A percentile compares a stretch with the other conserved stretches of the same genome.
phyloP scores from a whole-genome alignment of 768 basidiomycete genomes.

The Kwoniella pini region DNA sequence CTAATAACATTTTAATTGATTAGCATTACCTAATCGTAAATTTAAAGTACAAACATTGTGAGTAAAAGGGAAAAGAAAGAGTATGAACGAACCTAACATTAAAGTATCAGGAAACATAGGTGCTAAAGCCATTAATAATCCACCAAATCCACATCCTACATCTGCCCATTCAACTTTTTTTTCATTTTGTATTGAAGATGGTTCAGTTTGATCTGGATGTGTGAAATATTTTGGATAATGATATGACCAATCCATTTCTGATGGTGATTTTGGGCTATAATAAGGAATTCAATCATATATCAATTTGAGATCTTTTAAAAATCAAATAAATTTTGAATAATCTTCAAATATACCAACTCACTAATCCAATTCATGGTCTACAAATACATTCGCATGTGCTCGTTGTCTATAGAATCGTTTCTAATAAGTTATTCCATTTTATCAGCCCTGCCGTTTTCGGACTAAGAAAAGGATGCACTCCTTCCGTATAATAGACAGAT shows the following conservation, averaged over 20 bases:
- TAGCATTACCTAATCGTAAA: too few species aligned
- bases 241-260: constrained; percentile 72
- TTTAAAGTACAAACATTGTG: too few species aligned
- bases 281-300: too few species aligned
- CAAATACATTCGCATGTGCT: constrained; percentile 61
- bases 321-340: too few species aligned
- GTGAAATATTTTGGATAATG: constrained; percentile 75
- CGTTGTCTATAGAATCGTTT: constrained; percentile 60
- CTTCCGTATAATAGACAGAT: not conserved
- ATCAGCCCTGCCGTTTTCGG: too few species aligned
- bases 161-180: constrained; percentile 91
- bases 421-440: too few species aligned
- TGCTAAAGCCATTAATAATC: constrained; percentile 82
- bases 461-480: too few species aligned
- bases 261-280: constrained; percentile 59
- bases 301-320: too few species aligned
- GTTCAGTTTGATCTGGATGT: constrained; percentile 10
- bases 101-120: constrained; percentile 86
- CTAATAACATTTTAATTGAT: too few species aligned
- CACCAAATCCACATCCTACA: constrained; percentile 97
- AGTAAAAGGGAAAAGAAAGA: not conserved
- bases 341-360: constrained; percentile 40
- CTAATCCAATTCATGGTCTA: constrained; percentile 76
- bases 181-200: not conserved
- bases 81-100: constrained; percentile 75